Percentiles rank a stretch among this genome's conserved stretches.
These are phyloP conservation scores for Silene uniflora DNA, from an alignment of 148 eudicot species.

Conservation along the genomic window DNA sequence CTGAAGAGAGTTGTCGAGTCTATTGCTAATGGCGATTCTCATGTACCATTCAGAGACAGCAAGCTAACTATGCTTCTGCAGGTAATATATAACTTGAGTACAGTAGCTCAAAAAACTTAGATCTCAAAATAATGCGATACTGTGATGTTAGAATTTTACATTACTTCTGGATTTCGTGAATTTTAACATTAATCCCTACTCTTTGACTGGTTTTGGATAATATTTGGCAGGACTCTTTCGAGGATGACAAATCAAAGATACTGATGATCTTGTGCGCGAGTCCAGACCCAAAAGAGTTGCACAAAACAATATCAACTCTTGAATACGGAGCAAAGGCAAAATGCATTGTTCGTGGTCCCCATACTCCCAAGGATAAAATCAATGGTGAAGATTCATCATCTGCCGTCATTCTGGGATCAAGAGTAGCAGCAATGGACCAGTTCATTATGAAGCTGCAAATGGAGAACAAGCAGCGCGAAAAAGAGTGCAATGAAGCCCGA, in stretches of 20 bases:
- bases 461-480: slow-evolving; percentile 78
- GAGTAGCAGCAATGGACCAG: slow-evolving; percentile 85
- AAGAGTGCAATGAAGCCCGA: slow-evolving; percentile 73
- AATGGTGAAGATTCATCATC: slow-evolving; percentile 68
- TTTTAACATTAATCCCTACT: not conserved
- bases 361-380: slow-evolving; percentile 53
- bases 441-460: slow-evolving; percentile 74
- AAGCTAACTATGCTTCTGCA: slow-evolving; percentile 97
- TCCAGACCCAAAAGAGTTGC: slow-evolving; percentile 94
- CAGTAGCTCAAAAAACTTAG: too few species aligned
- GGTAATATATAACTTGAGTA: slow-evolving; percentile 35
- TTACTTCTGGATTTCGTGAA: not conserved
- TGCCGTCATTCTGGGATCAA: slow-evolving; percentile 65
- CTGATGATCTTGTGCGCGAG: slow-evolving; percentile 91
- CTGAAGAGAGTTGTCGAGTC: slow-evolving; percentile 96
- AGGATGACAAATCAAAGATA: slow-evolving; percentile 92
- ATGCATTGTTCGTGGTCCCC: slow-evolving; percentile 90
- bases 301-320: slow-evolving; percentile 81
- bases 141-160: not conserved
- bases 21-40: slow-evolving; percentile 96
- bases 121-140: not conserved
- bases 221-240: slow-evolving; percentile 73
- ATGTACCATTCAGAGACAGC: slow-evolving; percentile 97
- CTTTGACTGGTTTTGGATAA: not conserved
- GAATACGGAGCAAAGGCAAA: slow-evolving; percentile 99